A percentile compares a stretch with the other conserved stretches of the same genome.
These are phyloP conservation scores for Chaetomidium leptoderma DNA, from an alignment of 495 filamentous ascomycete genomes.

Conservation along the genomic window DNA sequence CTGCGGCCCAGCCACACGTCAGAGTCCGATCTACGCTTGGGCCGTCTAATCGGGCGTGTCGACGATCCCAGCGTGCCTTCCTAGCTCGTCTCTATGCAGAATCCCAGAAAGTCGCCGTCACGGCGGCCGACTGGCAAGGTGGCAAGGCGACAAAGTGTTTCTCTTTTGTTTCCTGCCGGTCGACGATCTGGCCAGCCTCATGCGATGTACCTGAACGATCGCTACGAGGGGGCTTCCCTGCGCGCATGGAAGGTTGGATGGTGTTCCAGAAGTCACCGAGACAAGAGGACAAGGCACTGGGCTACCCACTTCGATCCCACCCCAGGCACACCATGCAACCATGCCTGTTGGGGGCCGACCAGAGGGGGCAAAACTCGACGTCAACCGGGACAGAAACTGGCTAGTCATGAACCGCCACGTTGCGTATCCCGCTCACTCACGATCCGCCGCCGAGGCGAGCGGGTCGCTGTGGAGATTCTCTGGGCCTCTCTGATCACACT, in stretches of 20 bases:
- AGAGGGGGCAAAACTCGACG: neutral
- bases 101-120: neutral
- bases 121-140: slow-evolving; percentile 6
- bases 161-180: neutral
- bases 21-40: slow-evolving; percentile 16
- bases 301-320: neutral
- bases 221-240: neutral
- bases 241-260: neutral
- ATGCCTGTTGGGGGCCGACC: neutral
- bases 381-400: slow-evolving; percentile 4
- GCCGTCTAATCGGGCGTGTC: slow-evolving; percentile 18
- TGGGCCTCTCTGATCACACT: slow-evolving; percentile 4
- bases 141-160: neutral
- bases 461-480: slow-evolving; percentile 15
- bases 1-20: slow-evolving; percentile 18
- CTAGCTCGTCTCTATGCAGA: slow-evolving; percentile 2
- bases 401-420: slow-evolving; percentile 36
- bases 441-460: slow-evolving; percentile 14
- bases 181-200: neutral
- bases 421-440: slow-evolving; percentile 21
- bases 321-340: slow-evolving; percentile 3
- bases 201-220: neutral
- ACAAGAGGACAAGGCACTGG: neutral
- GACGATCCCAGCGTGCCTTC: slow-evolving; percentile 9
- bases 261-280: slow-evolving; percentile 12